Conservation (phyloP, 257 asterid genomes). For the Ligustrum vulgare region DNA sequence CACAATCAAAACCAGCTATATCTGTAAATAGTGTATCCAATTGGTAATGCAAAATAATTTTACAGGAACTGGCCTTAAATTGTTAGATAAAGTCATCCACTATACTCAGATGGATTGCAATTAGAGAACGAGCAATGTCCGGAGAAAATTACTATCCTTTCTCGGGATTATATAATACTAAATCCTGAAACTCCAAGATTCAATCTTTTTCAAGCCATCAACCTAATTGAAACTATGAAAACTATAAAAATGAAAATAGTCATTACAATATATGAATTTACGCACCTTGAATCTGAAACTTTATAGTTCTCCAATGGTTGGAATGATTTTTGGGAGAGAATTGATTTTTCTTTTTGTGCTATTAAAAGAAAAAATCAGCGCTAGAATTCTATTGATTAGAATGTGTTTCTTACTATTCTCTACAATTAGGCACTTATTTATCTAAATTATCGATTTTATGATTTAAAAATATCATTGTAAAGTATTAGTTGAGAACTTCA, state of each 20-base stretch:
- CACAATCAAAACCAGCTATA: conserved; percentile 24
- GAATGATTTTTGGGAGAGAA: no score
- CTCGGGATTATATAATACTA: neutral
- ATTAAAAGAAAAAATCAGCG: no score
- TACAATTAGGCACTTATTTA: no score
- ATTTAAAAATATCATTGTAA: no score
- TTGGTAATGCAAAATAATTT: neutral
- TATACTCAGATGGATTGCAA: neutral
- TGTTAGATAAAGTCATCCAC: neutral
- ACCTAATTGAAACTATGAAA: neutral
- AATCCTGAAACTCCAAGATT: conserved; percentile 9
- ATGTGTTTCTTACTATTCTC: no score
- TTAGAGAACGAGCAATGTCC: neutral
- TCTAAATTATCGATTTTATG: no score
- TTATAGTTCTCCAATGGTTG: no score
- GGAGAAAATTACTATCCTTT: neutral
- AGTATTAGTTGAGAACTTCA: no score
- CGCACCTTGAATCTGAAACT: conserved; percentile 9
- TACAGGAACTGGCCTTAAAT: neutral
- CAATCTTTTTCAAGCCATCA: conserved; percentile 3
- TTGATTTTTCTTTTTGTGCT: no score
- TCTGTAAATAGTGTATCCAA: neutral
- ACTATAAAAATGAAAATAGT: neutral
- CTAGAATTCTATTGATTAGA: no score
- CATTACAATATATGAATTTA: conserved; percentile 24